Percentiles rank a stretch among this genome's conserved stretches.
Evolutionary conservation across 805 yeast genomes (phyloP).

Genomic region (Torulaspora maleeae): DNA sequence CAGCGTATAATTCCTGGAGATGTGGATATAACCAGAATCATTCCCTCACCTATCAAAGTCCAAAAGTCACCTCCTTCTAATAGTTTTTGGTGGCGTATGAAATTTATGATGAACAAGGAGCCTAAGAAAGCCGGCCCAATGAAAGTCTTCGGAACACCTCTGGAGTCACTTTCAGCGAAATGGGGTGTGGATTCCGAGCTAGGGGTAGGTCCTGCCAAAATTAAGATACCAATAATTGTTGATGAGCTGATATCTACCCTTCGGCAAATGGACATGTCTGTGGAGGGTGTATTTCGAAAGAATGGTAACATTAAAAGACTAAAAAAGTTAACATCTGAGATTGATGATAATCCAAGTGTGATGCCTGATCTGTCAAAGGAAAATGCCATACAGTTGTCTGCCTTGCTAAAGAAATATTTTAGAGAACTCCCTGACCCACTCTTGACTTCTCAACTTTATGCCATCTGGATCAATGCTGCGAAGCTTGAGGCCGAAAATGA

Average conservation of each 20-base stretch:
- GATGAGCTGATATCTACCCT: slow-evolving; percentile 83
- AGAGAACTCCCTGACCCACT: slow-evolving; percentile 92
- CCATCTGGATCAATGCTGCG: slow-evolving; percentile 71
- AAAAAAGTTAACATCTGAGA: slow-evolving; percentile 63
- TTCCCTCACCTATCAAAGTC: slow-evolving; percentile 74
- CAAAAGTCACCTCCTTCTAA: slow-evolving; percentile 34
- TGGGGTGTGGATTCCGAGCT: slow-evolving; percentile 80
- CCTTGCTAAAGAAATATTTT: slow-evolving; percentile 82
- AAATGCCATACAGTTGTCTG: slow-evolving; percentile 88
- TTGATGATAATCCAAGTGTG: slow-evolving; percentile 67
- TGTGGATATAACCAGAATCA: slow-evolving; percentile 5
- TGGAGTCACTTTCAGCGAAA: slow-evolving; percentile 59
- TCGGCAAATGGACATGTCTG: slow-evolving; percentile 88
- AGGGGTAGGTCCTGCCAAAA: slow-evolving; percentile 76
- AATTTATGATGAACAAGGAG: slow-evolving; percentile 27
- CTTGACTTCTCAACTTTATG: slow-evolving; percentile 68
- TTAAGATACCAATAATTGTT: slow-evolving; percentile 76
- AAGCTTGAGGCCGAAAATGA: slow-evolving; percentile 46
- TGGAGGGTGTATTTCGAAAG: slow-evolving; percentile 92
- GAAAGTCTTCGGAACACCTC: slow-evolving; percentile 73
- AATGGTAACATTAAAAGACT: slow-evolving; percentile 89
- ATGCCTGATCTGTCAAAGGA: slow-evolving; percentile 70
- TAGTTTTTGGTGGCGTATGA: slow-evolving; percentile 33
- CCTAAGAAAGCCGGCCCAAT: slow-evolving; percentile 21
- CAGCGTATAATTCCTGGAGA: slow-evolving; percentile 19